These are phyloP conservation scores for Tetrahymena malaccensis DNA, from an alignment of 73 alveolate species.

Conservation along the genomic window DNA sequence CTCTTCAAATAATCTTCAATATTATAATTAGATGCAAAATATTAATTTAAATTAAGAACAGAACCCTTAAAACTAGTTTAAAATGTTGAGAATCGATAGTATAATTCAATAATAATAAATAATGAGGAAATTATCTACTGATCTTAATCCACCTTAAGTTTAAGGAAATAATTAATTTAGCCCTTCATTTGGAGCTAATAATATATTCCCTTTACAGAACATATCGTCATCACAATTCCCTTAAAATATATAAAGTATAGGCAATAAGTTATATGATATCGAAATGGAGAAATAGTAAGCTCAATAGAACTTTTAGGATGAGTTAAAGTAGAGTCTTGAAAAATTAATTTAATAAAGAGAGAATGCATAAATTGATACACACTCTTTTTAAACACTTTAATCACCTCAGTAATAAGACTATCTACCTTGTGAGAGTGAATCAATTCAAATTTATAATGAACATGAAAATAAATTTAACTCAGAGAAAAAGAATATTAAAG, in stretches of 20 bases:
- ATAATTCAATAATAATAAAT: too few relatives aligned
- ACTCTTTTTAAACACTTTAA: background rate
- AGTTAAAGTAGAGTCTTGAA: background rate
- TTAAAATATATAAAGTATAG: background rate
- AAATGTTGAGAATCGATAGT: background rate
- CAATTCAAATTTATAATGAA: background rate
- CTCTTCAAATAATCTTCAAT: background rate
- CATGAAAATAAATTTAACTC: background rate
- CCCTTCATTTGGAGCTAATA: background rate
- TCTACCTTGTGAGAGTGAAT: background rate
- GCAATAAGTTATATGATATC: background rate
- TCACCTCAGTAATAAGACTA: background rate
- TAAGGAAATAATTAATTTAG: background rate
- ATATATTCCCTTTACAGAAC: background rate
- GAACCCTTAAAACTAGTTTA: background rate
- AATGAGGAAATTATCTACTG: background rate
- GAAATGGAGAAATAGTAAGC: background rate
- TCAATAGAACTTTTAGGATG: background rate
- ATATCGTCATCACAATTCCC: background rate
- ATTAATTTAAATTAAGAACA: background rate
- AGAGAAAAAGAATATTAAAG: background rate
- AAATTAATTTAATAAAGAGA: background rate
- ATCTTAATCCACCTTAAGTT: background rate
- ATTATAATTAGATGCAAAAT: too few relatives aligned
- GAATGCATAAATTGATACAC: background rate